phyloP scores from a whole-genome alignment of 768 basidiomycete species.

The Agaricus sinodeliciosus region DNA sequence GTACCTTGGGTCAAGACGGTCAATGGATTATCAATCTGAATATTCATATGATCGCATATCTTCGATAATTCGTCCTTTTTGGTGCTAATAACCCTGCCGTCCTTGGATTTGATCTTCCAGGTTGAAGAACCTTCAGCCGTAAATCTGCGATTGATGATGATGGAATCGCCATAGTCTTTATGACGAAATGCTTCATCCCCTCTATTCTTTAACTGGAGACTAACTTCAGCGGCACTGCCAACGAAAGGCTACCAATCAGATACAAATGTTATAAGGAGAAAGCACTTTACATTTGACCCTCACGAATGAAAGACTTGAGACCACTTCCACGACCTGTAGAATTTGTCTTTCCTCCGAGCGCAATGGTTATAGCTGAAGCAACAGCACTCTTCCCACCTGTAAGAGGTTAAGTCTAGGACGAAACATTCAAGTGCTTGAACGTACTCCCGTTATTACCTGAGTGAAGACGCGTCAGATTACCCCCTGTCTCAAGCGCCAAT shows the following conservation, averaged over 20 bases:
- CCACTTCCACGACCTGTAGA: conserved; percentile 86
- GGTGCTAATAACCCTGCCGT: conserved; percentile 58
- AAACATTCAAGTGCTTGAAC: conserved; percentile 17
- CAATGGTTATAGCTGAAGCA: conserved; percentile 87
- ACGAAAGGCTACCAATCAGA: background rate
- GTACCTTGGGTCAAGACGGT: conserved; percentile 85
- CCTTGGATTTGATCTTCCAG: conserved; percentile 78
- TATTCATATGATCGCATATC: conserved; percentile 94
- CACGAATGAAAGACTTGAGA: conserved; percentile 79
- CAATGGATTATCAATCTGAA: conserved; percentile 95
- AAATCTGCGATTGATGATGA: conserved; percentile 78
- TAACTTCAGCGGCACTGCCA: conserved; percentile 63
- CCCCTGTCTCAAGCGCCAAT: background rate
- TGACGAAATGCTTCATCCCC: conserved; percentile 87
- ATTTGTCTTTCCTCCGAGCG: conserved; percentile 89
- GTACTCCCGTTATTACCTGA: conserved; percentile 91
- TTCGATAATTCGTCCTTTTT: conserved; percentile 82
- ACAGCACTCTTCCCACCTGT: conserved; percentile 94
- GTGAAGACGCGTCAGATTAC: background rate
- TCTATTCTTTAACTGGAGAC: conserved; percentile 79
- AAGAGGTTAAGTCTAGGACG: background rate
- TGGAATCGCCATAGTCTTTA: conserved; percentile 80
- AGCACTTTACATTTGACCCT: conserved; percentile 64
- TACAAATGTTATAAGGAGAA: background rate
- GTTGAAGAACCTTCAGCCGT: conserved; percentile 65